phyloP scores from a whole-genome alignment of 768 basidiomycete species.

The Naganishia antarctica region DNA sequence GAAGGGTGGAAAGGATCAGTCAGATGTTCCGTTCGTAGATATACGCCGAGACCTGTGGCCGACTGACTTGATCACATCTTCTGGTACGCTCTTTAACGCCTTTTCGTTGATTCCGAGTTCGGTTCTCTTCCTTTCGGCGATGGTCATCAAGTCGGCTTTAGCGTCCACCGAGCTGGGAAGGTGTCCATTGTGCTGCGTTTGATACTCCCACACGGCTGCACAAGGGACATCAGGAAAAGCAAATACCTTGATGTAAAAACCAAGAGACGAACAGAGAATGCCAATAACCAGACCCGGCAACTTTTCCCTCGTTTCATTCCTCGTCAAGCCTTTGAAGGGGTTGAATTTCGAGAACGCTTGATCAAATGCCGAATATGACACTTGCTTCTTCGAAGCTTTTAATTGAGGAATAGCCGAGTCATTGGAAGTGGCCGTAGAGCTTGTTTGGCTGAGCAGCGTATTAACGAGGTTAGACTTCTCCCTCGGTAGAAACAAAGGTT shows the following conservation, averaged over 20 bases:
- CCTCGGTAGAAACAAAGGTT: no score
- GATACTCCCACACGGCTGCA: conserved; percentile 78
- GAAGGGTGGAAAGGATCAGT: conserved; percentile 32
- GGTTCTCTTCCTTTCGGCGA: conserved; percentile 61
- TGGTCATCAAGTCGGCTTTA: conserved; percentile 59
- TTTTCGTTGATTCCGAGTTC: conserved; percentile 61
- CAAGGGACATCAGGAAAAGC: no score
- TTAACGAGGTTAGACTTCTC: no score
- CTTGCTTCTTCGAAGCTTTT: conserved; percentile 55
- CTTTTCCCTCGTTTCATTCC: conserved; percentile 74
- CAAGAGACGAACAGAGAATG: conserved; percentile 59
- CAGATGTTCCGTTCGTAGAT: no score
- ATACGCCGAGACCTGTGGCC: neutral
- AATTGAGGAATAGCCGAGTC: neutral
- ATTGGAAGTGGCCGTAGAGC: neutral
- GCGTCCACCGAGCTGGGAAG: conserved; percentile 58
- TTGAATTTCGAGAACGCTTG: conserved; percentile 50
- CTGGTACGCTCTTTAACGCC: conserved; percentile 50
- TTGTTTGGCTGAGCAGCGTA: conserved; percentile 10
- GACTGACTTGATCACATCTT: conserved; percentile 61
- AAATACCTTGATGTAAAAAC: no score
- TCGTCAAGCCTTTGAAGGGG: conserved; percentile 65
- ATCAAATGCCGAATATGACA: conserved; percentile 57
- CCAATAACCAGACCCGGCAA: conserved; percentile 69
- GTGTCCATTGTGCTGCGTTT: conserved; percentile 57